A percentile compares a stretch with the other conserved stretches of the same genome.
Evolutionary conservation across 2,329 filamentous ascomycete species (phyloP).

Genomic region (Colletotrichum cereale): DNA sequence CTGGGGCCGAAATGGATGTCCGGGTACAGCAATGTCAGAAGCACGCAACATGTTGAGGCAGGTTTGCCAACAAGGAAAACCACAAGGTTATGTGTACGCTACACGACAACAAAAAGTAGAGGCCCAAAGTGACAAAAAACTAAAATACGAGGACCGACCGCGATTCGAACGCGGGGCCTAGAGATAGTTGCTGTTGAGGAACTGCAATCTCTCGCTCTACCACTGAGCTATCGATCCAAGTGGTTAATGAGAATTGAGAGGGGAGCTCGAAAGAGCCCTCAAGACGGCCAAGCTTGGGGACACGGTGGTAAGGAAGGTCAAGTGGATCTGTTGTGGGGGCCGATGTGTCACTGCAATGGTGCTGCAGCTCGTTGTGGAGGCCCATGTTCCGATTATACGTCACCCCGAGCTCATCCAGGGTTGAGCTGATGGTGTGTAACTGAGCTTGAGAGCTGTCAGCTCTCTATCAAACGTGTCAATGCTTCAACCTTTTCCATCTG

Average conservation of each 20-base stretch:
- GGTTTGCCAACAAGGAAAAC: neutral
- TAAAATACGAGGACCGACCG: conserved; percentile 38
- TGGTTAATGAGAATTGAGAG: neutral
- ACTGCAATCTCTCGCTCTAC: conserved; percentile 42
- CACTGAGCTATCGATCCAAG: conserved; percentile 41
- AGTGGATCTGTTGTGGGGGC: conserved; percentile 30
- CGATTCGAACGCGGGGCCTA: conserved; percentile 41
- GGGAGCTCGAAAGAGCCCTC: accelerated
- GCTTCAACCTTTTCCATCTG: neutral
- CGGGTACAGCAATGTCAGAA: neutral
- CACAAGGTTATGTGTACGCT: neutral
- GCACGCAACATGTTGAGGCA: neutral
- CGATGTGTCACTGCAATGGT: conserved; percentile 1
- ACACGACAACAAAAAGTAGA: neutral
- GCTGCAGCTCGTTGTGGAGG: conserved; percentile 20
- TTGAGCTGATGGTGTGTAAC: neutral
- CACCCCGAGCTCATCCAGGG: conserved; percentile 32
- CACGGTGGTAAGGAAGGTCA: conserved; percentile 14
- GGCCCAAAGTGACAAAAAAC: neutral
- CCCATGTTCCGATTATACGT: conserved; percentile 27
- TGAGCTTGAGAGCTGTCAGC: conserved; percentile 10
- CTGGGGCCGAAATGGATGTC: conserved; percentile 3
- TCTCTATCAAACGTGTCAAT: neutral
- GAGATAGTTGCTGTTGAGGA: conserved; percentile 14
- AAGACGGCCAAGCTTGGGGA: conserved; percentile 5